Evolutionary conservation across 371 early-diverging fungal genomes (phyloP).

Genomic region (Mortierella sp.): DNA sequence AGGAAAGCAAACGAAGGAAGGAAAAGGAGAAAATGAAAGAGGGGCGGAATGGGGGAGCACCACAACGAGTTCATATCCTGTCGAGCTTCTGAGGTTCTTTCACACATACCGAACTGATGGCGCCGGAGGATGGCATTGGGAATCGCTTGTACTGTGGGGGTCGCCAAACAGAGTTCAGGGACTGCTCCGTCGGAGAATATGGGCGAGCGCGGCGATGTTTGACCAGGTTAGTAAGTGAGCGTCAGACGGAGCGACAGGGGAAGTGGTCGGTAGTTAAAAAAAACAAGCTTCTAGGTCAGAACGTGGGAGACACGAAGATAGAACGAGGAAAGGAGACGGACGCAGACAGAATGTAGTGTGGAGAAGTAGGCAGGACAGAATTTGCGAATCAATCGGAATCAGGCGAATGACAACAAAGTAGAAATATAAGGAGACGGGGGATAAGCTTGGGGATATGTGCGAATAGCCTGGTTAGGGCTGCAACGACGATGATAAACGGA

Average conservation of each 20-base stretch:
- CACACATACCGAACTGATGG: constrained; percentile 46
- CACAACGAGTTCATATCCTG: too few relatives aligned
- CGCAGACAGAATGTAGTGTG: not conserved
- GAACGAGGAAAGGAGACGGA: not conserved
- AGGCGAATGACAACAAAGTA: too few relatives aligned
- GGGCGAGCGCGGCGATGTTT: not conserved
- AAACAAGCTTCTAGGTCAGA: not conserved
- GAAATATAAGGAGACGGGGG: too few relatives aligned
- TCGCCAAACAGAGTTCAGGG: too few relatives aligned
- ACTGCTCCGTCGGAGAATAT: not conserved
- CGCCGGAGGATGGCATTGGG: constrained; percentile 31
- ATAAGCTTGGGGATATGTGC: too few relatives aligned
- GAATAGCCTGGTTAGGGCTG: too few relatives aligned
- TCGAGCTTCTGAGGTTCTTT: not conserved
- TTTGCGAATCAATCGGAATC: not conserved
- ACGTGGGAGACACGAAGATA: not conserved
- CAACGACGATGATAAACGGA: not conserved
- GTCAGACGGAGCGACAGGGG: not conserved
- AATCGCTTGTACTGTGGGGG: constrained; percentile 6
- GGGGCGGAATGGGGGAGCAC: not conserved
- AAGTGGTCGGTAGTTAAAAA: not conserved
- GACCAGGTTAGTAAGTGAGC: not conserved
- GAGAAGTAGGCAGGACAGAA: not conserved
- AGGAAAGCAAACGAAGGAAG: not conserved
- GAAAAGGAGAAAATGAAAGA: not conserved